These are phyloP conservation scores for Chimonanthus salicifolius DNA, from an alignment of 164 flowering plant species.

Conservation along the genomic window DNA sequence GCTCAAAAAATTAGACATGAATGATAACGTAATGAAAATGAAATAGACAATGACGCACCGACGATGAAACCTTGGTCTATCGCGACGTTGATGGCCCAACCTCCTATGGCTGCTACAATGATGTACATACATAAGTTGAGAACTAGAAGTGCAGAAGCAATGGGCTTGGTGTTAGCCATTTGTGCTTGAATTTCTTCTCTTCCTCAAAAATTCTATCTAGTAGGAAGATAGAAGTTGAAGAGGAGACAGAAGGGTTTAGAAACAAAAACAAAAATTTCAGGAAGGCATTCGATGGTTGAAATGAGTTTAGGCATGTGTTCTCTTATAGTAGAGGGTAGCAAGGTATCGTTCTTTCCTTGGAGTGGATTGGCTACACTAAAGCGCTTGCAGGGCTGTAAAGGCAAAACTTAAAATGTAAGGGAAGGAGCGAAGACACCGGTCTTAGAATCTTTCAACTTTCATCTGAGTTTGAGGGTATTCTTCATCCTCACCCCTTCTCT, in stretches of 20 bases:
- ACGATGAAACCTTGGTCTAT: constrained; percentile 81
- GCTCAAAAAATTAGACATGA: too few relatives aligned
- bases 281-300: not conserved
- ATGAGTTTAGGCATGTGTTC: not conserved
- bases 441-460: not conserved
- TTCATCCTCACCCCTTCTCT: too few relatives aligned
- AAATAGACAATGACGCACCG: constrained; percentile 29
- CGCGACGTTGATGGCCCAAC: constrained; percentile 77
- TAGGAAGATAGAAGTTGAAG: not conserved
- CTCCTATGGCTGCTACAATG: constrained; percentile 67
- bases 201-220: not conserved
- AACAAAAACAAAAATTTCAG: not conserved
- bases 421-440: not conserved
- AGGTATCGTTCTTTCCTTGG: constrained; percentile 24
- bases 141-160: constrained; percentile 47
- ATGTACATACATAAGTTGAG: constrained; percentile 89
- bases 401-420: constrained; percentile 7
- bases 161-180: constrained; percentile 49
- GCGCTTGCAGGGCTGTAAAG: constrained; percentile 18
- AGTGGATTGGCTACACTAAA: not conserved
- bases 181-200: not conserved
- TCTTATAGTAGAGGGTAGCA: constrained; percentile 2
- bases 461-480: not conserved
- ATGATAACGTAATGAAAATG: not conserved
- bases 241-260: not conserved